phyloP scores from a whole-genome alignment of 768 basidiomycete genomes.

The Boletus pseudopeckii region DNA sequence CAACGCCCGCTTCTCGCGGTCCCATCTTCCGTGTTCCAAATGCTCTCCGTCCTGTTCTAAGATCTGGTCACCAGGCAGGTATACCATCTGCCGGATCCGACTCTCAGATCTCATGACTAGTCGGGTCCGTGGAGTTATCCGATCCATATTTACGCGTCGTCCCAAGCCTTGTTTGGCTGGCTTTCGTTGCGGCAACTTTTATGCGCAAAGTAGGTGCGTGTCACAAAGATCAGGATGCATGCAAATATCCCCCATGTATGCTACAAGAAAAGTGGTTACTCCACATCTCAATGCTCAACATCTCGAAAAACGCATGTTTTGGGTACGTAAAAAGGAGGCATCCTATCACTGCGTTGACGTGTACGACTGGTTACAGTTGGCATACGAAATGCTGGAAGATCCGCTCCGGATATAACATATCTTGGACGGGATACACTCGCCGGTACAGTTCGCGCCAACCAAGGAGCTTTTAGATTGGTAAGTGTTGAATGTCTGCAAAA shows the following conservation, averaged over 20 bases:
- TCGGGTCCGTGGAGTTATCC: neutral
- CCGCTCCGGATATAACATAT: constrained; percentile 74
- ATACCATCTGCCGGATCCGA: neutral
- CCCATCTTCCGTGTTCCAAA: too few relatives aligned
- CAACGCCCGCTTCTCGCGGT: too few relatives aligned
- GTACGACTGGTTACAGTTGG: constrained; percentile 61
- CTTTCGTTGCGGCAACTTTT: neutral
- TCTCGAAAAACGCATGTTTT: too few relatives aligned
- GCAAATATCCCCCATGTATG: too few relatives aligned
- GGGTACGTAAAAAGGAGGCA: neutral
- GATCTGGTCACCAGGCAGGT: too few relatives aligned
- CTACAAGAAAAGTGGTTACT: neutral
- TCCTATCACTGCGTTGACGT: constrained; percentile 47
- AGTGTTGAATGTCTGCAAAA: constrained; percentile 51
- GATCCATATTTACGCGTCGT: too few relatives aligned
- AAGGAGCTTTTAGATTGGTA: constrained; percentile 70
- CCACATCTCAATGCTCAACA: neutral
- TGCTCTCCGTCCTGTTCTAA: neutral
- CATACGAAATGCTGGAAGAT: constrained; percentile 52
- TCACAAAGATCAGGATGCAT: neutral
- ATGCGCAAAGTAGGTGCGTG: neutral
- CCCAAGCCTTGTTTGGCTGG: neutral
- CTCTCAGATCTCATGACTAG: neutral
- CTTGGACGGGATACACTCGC: constrained; percentile 54
- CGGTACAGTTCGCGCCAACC: constrained; percentile 48